Conservation (phyloP, 2,329 filamentous ascomycete genomes). For the Pestalotiopsis sp. region DNA sequence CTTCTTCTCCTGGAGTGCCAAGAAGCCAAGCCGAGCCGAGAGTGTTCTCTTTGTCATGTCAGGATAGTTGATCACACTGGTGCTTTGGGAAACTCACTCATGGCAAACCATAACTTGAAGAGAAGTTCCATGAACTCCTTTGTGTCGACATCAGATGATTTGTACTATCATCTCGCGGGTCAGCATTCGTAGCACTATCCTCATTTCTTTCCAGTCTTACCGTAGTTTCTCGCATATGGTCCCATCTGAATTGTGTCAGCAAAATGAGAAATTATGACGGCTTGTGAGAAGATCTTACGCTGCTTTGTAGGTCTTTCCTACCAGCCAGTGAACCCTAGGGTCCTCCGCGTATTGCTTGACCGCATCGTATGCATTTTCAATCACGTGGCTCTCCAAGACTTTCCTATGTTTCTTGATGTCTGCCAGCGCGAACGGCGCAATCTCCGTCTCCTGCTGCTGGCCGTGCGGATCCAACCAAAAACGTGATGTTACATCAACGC, state of each 20-base stretch:
- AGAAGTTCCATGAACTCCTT: constrained; percentile 41
- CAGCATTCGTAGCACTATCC: constrained; percentile 19
- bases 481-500: constrained; percentile 22
- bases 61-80: background rate
- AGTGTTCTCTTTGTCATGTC: constrained; percentile 41
- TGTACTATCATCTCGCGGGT: constrained; percentile 24
- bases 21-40: constrained; percentile 46
- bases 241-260: constrained; percentile 19
- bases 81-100: constrained; percentile 39
- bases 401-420: constrained; percentile 37
- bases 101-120: constrained; percentile 50
- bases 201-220: background rate
- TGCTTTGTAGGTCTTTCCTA: constrained; percentile 32
- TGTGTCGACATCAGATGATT: constrained; percentile 28
- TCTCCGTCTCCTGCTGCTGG: constrained; percentile 26
- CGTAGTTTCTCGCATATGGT: constrained; percentile 14
- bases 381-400: constrained; percentile 40
- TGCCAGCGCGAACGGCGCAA: constrained; percentile 44
- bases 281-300: constrained; percentile 26
- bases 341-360: constrained; percentile 33
- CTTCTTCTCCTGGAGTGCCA: constrained; percentile 28
- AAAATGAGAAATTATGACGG: background rate
- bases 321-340: constrained; percentile 31
- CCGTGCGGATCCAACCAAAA: constrained; percentile 39
- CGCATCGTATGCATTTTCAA: constrained; percentile 30